A percentile compares a stretch with the other conserved stretches of the same genome.
Conservation (phyloP, 2,329 filamentous ascomycete genomes). For the Fusarium subtropicale region DNA sequence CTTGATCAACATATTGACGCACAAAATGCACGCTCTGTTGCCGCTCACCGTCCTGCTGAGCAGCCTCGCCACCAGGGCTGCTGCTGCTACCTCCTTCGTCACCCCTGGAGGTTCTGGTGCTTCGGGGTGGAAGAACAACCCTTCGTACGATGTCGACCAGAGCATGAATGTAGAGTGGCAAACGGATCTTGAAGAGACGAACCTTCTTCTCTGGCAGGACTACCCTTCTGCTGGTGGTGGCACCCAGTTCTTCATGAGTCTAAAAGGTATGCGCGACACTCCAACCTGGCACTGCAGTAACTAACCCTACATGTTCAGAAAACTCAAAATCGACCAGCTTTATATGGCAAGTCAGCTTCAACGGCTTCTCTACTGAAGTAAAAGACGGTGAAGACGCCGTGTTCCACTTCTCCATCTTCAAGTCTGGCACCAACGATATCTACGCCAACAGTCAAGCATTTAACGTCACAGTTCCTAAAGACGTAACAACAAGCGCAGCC, state of each 20-base stretch:
- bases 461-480: slow-evolving; percentile 36
- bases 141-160: slow-evolving; percentile 37
- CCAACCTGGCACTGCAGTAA: accelerated
- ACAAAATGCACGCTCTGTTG: slow-evolving; percentile 20
- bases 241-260: slow-evolving; percentile 13
- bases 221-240: slow-evolving; percentile 31
- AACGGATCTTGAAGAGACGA: slow-evolving; percentile 34
- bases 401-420: slow-evolving; percentile 36
- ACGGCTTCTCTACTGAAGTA: slow-evolving; percentile 20
- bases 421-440: slow-evolving; percentile 21
- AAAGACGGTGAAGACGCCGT: slow-evolving; percentile 28
- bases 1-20: not conserved
- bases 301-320: slow-evolving; percentile 27
- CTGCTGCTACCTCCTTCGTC: slow-evolving; percentile 22
- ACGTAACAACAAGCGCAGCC: slow-evolving; percentile 8
- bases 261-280: not conserved
- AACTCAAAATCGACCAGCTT: slow-evolving; percentile 37
- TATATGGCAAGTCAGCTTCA: slow-evolving; percentile 39
- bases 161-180: slow-evolving; percentile 44
- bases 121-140: slow-evolving; percentile 41
- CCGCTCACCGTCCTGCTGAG: slow-evolving; percentile 16
- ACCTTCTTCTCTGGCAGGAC: slow-evolving; percentile 41
- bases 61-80: slow-evolving; percentile 7
- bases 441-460: slow-evolving; percentile 35
- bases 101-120: slow-evolving; percentile 36